phyloP scores from a whole-genome alignment of 495 filamentous ascomycete genomes.

The Trichocladium uniseriatum region DNA sequence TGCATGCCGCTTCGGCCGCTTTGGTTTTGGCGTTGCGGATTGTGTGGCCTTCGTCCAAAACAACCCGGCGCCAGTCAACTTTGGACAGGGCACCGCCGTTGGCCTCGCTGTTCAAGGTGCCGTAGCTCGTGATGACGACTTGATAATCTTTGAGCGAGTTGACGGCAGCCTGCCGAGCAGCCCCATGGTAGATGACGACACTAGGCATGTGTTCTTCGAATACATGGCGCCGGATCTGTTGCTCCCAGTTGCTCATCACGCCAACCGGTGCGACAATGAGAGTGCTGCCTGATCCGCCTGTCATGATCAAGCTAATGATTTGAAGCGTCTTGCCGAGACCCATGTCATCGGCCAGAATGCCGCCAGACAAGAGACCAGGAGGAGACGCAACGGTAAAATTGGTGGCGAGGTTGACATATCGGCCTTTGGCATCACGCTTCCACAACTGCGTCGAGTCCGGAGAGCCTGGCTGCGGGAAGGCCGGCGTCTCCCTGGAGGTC shows the following conservation, averaged over 20 bases:
- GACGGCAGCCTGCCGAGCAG: slow-evolving; percentile 44
- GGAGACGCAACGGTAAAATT: slow-evolving; percentile 49
- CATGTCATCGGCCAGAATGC: slow-evolving; percentile 91
- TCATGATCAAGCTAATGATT: slow-evolving; percentile 70
- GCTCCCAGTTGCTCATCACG: slow-evolving; percentile 90
- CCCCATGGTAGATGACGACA: slow-evolving; percentile 69
- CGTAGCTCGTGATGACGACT: slow-evolving; percentile 81
- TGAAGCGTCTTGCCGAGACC: slow-evolving; percentile 89
- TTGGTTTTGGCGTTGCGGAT: slow-evolving; percentile 74
- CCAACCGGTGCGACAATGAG: slow-evolving; percentile 76
- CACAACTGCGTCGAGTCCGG: slow-evolving; percentile 70
- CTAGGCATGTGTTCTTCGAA: slow-evolving; percentile 48
- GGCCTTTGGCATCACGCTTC: slow-evolving; percentile 47
- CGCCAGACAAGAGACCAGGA: slow-evolving; percentile 65
- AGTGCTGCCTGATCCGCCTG: slow-evolving; percentile 50
- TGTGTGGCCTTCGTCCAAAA: slow-evolving; percentile 81
- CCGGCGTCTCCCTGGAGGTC: slow-evolving; percentile 61
- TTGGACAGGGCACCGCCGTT: slow-evolving; percentile 47
- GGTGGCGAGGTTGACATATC: slow-evolving; percentile 69
- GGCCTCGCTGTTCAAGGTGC: slow-evolving; percentile 41
- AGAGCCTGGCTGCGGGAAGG: slow-evolving; percentile 51
- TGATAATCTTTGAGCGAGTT: slow-evolving; percentile 52
- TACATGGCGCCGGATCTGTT: slow-evolving; percentile 71
- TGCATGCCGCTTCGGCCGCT: slow-evolving; percentile 55
- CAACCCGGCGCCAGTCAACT: slow-evolving; percentile 67